Conservation (phyloP, 2,329 filamentous ascomycete species). For the Ceratocystis huliohia region DNA sequence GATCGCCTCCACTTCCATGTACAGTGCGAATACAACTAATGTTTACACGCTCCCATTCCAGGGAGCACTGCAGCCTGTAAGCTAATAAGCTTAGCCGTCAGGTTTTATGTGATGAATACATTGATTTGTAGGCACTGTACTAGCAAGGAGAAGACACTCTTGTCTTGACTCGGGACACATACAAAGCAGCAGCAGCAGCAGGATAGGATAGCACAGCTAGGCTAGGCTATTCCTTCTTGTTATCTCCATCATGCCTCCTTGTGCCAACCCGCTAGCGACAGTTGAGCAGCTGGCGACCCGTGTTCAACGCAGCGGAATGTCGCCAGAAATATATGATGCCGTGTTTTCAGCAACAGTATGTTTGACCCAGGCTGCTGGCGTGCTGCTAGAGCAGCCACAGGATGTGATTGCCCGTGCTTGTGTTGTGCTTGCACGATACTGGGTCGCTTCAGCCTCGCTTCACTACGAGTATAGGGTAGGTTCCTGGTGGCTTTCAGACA, state of each 20-base stretch:
- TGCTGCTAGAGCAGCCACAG: slow-evolving; percentile 73
- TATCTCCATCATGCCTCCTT: slow-evolving; percentile 14
- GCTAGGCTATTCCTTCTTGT: neutral
- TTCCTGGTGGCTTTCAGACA: neutral
- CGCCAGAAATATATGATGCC: slow-evolving; percentile 56
- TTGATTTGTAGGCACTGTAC: neutral
- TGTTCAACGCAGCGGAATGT: slow-evolving; percentile 44
- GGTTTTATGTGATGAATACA: neutral
- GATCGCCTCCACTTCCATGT: neutral
- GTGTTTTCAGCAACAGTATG: slow-evolving; percentile 59
- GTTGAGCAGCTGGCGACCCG: slow-evolving; percentile 53
- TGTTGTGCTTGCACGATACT: slow-evolving; percentile 70
- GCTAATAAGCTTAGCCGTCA: neutral
- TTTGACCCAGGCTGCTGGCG: slow-evolving; percentile 64
- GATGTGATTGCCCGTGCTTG: slow-evolving; percentile 77
- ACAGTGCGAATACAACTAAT: neutral
- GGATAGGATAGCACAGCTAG: neutral
- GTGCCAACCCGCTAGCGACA: slow-evolving; percentile 61
- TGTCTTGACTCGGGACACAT: neutral
- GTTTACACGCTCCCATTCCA: neutral
- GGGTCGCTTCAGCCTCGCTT: slow-evolving; percentile 48
- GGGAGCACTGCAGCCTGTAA: neutral
- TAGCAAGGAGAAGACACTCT: neutral
- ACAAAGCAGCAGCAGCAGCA: no score
- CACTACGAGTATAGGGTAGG: slow-evolving; percentile 45